Evolutionary conservation across 305 asterid species (phyloP).

Genomic region (Rubia tinctorum): DNA sequence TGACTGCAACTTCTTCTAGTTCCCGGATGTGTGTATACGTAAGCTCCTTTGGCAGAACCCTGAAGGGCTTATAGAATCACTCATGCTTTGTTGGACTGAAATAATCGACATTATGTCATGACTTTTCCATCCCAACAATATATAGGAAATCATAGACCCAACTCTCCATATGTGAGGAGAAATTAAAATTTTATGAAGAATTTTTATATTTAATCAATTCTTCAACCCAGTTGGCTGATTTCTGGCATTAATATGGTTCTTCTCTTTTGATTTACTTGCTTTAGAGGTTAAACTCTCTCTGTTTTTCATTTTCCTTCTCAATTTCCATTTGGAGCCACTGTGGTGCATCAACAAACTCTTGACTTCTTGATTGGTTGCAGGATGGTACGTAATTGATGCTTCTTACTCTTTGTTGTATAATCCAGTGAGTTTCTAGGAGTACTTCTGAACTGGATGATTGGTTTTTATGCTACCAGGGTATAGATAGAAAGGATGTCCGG

Average conservation of each 20-base stretch:
- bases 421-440: conserved; percentile 18
- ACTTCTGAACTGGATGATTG: conserved; percentile 17
- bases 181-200: neutral
- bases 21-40: neutral
- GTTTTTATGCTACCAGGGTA: conserved; percentile 55
- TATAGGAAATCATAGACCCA: neutral
- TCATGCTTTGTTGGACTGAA: conserved; percentile 1
- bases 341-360: conserved; percentile 33
- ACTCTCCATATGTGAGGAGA: neutral
- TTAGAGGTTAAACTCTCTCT: neutral
- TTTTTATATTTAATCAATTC: neutral
- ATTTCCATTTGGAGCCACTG: conserved; percentile 42
- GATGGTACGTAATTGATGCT: conserved; percentile 64
- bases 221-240: neutral
- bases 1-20: neutral
- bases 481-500: conserved; percentile 93
- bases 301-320: conserved; percentile 17
- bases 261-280: conserved; percentile 2
- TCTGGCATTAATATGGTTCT: conserved; percentile 16
- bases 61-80: neutral
- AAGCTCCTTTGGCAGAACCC: neutral
- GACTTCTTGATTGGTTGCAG: conserved; percentile 56
- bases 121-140: neutral
- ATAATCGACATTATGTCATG: neutral
- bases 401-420: conserved; percentile 18